These are phyloP conservation scores for Citrullus colocynthis DNA, from an alignment of 306 rosid genomes.

Conservation along the genomic window DNA sequence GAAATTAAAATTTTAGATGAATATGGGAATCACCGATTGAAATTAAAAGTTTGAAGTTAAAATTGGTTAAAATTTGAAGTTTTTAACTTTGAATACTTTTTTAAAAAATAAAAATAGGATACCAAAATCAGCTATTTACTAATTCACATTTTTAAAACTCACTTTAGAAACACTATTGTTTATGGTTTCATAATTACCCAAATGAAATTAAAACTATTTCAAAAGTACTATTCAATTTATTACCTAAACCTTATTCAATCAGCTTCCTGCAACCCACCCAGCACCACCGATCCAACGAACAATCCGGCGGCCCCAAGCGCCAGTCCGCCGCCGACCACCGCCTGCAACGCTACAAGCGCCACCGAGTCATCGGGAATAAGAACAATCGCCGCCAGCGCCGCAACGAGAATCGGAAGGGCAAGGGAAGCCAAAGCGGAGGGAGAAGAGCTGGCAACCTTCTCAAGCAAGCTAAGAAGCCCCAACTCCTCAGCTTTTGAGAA, in stretches of 20 bases:
- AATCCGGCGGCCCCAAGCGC: constrained; percentile 56
- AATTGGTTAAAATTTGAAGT: no score
- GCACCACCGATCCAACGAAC: constrained; percentile 60
- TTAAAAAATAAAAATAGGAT: no score
- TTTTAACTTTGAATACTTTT: no score
- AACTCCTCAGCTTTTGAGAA: constrained; percentile 85
- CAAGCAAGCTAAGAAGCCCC: constrained; percentile 76
- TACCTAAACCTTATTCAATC: constrained; percentile 26
- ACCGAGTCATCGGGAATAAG: constrained; percentile 75
- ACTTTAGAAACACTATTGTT: neutral
- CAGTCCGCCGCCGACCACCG: constrained; percentile 45
- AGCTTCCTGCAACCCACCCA: constrained; percentile 80
- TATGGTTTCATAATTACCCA: neutral
- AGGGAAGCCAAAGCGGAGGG: constrained; percentile 71
- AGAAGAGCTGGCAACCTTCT: constrained; percentile 31
- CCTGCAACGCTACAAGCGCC: constrained; percentile 46
- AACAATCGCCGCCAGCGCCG: constrained; percentile 44
- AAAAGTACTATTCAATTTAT: neutral
- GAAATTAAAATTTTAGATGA: no score
- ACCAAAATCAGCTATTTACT: no score
- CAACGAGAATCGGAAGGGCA: constrained; percentile 50
- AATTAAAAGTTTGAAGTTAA: no score
- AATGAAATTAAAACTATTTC: neutral
- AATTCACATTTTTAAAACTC: neutral
- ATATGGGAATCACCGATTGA: no score